Evolutionary conservation across 495 filamentous ascomycete genomes (phyloP).

Genomic region (Penicillium paradoxum): DNA sequence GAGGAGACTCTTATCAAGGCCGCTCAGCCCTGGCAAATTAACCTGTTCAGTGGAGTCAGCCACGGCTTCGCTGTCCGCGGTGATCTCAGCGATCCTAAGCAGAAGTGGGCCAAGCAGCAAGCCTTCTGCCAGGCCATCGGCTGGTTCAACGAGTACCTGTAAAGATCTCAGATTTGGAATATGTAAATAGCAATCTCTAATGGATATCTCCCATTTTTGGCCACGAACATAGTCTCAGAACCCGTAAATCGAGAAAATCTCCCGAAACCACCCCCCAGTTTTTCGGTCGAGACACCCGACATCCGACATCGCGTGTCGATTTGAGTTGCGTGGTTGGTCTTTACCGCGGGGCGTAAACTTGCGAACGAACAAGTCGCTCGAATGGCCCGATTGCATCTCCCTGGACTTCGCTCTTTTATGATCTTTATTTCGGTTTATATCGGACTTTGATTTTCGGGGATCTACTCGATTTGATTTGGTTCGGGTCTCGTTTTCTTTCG

Average conservation of each 20-base stretch:
- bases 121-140: slow-evolving; percentile 73
- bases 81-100: slow-evolving; percentile 53
- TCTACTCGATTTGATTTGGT: neutral
- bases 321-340: neutral
- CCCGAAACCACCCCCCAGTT: too few species aligned
- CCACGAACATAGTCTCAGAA: neutral
- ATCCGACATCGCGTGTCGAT: neutral
- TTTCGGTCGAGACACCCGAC: neutral
- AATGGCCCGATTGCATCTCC: neutral
- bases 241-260: too few species aligned
- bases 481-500: neutral
- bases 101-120: slow-evolving; percentile 79
- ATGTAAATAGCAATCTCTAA: neutral
- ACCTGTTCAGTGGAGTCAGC: slow-evolving; percentile 65
- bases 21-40: slow-evolving; percentile 72
- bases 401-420: neutral
- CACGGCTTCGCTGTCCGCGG: slow-evolving; percentile 79
- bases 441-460: neutral
- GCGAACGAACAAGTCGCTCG: neutral
- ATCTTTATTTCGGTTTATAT: neutral
- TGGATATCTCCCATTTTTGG: neutral
- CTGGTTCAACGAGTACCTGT: slow-evolving; percentile 68
- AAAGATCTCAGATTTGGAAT: slow-evolving; percentile 15
- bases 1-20: slow-evolving; percentile 57
- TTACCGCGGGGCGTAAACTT: neutral